These are phyloP conservation scores for Candida fluviatilis DNA, from an alignment of 805 yeast species.

Conservation along the genomic window DNA sequence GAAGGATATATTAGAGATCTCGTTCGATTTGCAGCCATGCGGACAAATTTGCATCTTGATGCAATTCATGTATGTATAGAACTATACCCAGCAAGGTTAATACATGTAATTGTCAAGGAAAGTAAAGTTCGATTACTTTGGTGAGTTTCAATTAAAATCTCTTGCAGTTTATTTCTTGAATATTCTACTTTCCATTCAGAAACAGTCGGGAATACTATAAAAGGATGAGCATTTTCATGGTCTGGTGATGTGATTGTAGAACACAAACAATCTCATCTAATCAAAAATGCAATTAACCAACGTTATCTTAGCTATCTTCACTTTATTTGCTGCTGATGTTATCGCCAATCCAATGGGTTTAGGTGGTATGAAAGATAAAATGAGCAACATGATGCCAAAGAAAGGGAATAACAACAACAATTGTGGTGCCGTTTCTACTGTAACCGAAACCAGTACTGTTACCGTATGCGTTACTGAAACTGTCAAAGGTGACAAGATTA, in stretches of 20 bases:
- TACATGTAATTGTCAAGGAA: too few relatives aligned
- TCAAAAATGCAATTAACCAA: conserved; percentile 1
- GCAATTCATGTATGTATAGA: too few relatives aligned
- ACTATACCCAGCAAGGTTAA: too few relatives aligned
- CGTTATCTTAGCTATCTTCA: conserved; percentile 1
- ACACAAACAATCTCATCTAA: neutral
- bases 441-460: conserved; percentile 1
- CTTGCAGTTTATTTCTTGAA: neutral
- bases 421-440: neutral
- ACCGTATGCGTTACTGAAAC: conserved; percentile 1
- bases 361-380: conserved; percentile 1
- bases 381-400: conserved; percentile 2
- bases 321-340: conserved; percentile 3
- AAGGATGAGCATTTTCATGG: neutral
- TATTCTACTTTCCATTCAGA: neutral
- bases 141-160: too few relatives aligned
- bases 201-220: neutral
- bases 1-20: too few relatives aligned
- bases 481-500: neutral
- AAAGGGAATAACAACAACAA: neutral
- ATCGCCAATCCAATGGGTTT: neutral
- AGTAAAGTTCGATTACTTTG: too few relatives aligned
- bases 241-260: too few relatives aligned
- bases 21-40: neutral
- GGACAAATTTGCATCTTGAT: too few relatives aligned